These are phyloP conservation scores for Digitaria exilis DNA, from an alignment of 202 grass and related monocot species.

Conservation along the genomic window DNA sequence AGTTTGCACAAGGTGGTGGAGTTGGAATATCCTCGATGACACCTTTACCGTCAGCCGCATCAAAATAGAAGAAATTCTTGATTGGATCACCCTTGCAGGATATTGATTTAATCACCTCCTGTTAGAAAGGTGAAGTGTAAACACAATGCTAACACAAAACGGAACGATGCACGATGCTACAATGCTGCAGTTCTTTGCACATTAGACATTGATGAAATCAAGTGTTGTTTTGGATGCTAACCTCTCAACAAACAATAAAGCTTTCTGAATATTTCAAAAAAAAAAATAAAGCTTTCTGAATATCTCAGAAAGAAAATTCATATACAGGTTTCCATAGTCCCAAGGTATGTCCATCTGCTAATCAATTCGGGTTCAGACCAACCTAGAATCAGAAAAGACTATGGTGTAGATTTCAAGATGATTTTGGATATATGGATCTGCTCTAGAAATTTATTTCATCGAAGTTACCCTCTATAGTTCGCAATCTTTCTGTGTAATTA, in stretches of 20 bases:
- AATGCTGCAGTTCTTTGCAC: neutral
- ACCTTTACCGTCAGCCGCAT: slow-evolving; percentile 76
- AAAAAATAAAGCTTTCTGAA: neutral
- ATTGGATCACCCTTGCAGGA: slow-evolving; percentile 92
- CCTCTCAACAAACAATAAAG: neutral
- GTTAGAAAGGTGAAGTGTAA: slow-evolving; percentile 21
- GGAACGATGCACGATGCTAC: neutral
- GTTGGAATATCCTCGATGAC: slow-evolving; percentile 71
- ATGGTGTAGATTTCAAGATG: neutral
- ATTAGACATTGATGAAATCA: slow-evolving; percentile 6
- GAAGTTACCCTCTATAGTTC: neutral
- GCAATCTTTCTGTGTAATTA: neutral
- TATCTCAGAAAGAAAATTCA: neutral
- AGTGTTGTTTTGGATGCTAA: neutral
- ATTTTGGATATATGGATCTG: neutral
- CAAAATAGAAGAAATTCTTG: slow-evolving; percentile 94
- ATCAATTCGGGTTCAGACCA: neutral
- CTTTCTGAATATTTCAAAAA: neutral
- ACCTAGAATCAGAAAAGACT: neutral
- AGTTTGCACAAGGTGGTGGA: slow-evolving; percentile 18
- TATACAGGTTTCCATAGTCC: neutral
- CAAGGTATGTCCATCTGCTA: neutral
- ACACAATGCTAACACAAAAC: slow-evolving; percentile 6
- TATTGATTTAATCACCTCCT: slow-evolving; percentile 99
- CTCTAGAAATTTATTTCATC: neutral